A percentile compares a stretch with the other conserved stretches of the same genome.
Conservation (phyloP, 2,329 filamentous ascomycete species). For the Ascochyta pisi region DNA sequence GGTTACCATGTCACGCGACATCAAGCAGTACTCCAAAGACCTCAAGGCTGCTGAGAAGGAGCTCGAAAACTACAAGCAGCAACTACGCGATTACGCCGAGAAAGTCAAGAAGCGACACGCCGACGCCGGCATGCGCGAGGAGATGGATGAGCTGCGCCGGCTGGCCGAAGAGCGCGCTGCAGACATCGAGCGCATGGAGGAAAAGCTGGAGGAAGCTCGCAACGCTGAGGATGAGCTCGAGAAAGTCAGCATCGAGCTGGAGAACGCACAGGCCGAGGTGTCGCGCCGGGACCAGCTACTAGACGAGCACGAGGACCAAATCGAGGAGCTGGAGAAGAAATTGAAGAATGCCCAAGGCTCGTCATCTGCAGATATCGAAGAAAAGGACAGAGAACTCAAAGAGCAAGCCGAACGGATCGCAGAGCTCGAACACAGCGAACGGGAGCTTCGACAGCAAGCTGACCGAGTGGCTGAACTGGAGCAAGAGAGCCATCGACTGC, state of each 20-base stretch:
- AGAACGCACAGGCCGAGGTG: constrained; percentile 45
- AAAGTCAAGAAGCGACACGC: constrained; percentile 78
- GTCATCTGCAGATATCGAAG: constrained; percentile 36
- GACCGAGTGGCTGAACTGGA: constrained; percentile 27
- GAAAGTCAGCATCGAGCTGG: constrained; percentile 45
- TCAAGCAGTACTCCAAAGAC: constrained; percentile 85
- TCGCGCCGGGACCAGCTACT: constrained; percentile 43
- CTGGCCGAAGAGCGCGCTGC: constrained; percentile 53
- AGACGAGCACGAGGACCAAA: constrained; percentile 48
- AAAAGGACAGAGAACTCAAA: constrained; percentile 39
- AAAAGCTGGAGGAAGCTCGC: constrained; percentile 42
- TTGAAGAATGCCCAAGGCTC: constrained; percentile 40
- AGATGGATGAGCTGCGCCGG: constrained; percentile 59
- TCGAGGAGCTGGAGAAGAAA: constrained; percentile 44
- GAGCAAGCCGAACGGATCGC: constrained; percentile 41
- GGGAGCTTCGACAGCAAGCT: constrained; percentile 9
- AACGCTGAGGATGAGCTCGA: constrained; percentile 45
- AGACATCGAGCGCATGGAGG: constrained; percentile 46
- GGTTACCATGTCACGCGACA: constrained; percentile 85
- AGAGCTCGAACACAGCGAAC: constrained; percentile 25
- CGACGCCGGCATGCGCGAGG: constrained; percentile 72
- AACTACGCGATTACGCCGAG: constrained; percentile 83
- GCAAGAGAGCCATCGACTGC: constrained; percentile 40
- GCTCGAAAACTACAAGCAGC: constrained; percentile 80
- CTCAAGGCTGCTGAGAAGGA: constrained; percentile 83